These are phyloP conservation scores for Entomortierella lignicola DNA, from an alignment of 192 early-diverging fungal genomes.

Conservation along the genomic window DNA sequence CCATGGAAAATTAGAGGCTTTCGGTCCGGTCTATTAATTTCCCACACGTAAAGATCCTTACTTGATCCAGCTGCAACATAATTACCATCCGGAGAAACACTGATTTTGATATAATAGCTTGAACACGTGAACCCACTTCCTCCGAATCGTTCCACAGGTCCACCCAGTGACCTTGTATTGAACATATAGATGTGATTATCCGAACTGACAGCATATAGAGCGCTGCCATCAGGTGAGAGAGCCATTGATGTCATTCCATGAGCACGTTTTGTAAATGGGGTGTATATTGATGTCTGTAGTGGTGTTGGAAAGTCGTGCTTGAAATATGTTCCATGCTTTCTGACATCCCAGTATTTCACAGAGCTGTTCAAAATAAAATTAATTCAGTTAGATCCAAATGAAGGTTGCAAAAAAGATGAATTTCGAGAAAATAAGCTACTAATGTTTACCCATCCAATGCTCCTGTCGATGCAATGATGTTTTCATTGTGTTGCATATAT, in stretches of 20 bases:
- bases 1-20: constrained; percentile 69
- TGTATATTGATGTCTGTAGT: constrained; percentile 47
- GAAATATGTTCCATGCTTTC: constrained; percentile 59
- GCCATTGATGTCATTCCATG: constrained; percentile 74
- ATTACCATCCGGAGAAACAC: constrained; percentile 77
- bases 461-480: constrained; percentile 70
- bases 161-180: constrained; percentile 61
- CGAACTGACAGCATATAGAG: constrained; percentile 78
- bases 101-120: constrained; percentile 77
- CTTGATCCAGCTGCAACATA: constrained; percentile 81
- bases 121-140: constrained; percentile 61
- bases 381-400: background rate
- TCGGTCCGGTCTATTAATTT: constrained; percentile 56
- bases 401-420: too few relatives aligned
- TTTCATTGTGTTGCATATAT: constrained; percentile 57
- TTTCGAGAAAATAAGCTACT: too few relatives aligned
- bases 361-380: constrained; percentile 38
- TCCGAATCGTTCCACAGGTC: constrained; percentile 64
- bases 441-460: constrained; percentile 75
- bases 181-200: constrained; percentile 81
- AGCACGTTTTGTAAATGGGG: constrained; percentile 31
- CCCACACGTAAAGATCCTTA: constrained; percentile 81
- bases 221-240: constrained; percentile 69
- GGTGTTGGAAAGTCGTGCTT: constrained; percentile 55
- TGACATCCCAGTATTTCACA: constrained; percentile 87